Evolutionary conservation across 2,329 filamentous ascomycete genomes (phyloP), one percentile per base, ranked within the genome.

Genomic region (Cryoendolithus antarcticus): DNA sequence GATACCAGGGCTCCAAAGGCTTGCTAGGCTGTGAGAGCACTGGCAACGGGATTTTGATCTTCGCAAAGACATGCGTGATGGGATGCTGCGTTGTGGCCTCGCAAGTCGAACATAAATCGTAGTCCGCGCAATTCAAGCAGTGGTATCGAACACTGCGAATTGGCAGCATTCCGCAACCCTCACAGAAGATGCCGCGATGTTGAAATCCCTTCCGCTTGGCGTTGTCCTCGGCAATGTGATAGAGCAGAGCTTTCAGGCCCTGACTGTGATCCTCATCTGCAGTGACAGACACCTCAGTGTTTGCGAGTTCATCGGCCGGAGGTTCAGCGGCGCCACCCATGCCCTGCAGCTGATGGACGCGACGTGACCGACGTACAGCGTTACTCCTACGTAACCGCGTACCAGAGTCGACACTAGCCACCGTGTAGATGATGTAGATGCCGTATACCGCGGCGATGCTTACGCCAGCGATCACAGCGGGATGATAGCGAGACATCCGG

Each of bases 21-120:
- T 89, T 81, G 37, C 84, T 76, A 2, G 83, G 80, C 34, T 74
- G 69, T 3, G 82, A 82, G 41, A 94, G 78, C 24, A 86, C 82
- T 0, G 88, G 86, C 1, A 86, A 82, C 1, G 91, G 91, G 8
- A 96, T 80, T 40, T 80, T 80, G 55, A 98, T 83, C 61, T 96
- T 96, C 70, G 93, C 93, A 62, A 98, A 96, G 34, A 96, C 75
- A 61, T 98, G 91, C 1, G 86, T 94, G 59, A 89, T 93, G 54
- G 74, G 77, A 56, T 94, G 89, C 42, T 67, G 61, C 4, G 48
- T 47, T 3, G 45, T 39, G 9, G 72, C 68, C 63, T 98, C 89
- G 63, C 91, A 98, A 6, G 80, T 80, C 56, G 95, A 86, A 65
- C 91, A 98, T 2, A 98, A 75, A 57, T 98, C 91, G 57, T 86